These are phyloP conservation scores for Aegilops longissima DNA, from an alignment of 176 grass and related monocot genomes.

Conservation along the genomic window DNA sequence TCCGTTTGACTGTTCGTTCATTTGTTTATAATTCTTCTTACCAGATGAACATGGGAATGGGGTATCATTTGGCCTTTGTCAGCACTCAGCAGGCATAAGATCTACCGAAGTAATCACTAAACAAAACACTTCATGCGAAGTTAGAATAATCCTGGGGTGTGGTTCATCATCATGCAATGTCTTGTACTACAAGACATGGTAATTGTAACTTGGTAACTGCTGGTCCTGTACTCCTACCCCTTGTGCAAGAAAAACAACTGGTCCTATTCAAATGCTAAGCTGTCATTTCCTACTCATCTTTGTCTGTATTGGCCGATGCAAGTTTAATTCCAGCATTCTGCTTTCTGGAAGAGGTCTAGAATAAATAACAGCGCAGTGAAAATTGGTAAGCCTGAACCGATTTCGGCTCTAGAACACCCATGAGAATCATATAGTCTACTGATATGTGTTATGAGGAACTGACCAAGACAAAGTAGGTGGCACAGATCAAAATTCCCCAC, in stretches of 20 bases:
- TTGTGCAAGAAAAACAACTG: not conserved
- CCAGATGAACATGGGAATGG: not conserved
- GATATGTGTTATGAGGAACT: not conserved
- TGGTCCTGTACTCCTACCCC: not conserved
- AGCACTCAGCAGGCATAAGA: not conserved
- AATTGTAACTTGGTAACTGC: not conserved
- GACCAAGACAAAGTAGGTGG: not conserved
- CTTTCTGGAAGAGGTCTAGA: not conserved
- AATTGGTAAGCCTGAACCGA: not conserved
- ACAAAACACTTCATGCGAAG: not conserved
- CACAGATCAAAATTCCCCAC: not conserved
- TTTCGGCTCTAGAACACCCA: not conserved
- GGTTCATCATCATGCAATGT: not conserved
- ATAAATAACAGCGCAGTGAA: not conserved
- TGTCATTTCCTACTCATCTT: not conserved
- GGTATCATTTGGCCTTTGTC: not conserved
- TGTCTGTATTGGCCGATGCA: not conserved
- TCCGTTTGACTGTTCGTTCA: not conserved
- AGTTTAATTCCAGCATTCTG: not conserved
- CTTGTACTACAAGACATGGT: not conserved
- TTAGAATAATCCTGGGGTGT: not conserved
- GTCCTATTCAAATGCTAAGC: not conserved
- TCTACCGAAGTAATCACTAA: no score
- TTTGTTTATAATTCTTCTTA: not conserved
- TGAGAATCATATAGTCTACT: not conserved